Percentiles rank a stretch among this genome's conserved stretches.
phyloP scores from a whole-genome alignment of 163 green algal species.

The Botryococcus braunii region DNA sequence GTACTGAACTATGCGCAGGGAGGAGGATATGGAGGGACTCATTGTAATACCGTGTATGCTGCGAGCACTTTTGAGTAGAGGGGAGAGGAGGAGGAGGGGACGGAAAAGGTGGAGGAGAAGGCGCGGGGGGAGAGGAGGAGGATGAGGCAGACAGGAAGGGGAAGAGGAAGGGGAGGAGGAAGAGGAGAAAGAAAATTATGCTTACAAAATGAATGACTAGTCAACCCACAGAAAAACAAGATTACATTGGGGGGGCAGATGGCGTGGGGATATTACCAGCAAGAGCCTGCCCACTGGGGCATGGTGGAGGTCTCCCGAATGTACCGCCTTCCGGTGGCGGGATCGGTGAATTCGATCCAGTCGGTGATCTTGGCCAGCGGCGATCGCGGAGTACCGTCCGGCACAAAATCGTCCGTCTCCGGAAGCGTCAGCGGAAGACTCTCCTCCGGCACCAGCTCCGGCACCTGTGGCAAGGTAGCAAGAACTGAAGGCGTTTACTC shows the following conservation, averaged over 20 bases:
- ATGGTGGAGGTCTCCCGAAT: slow-evolving; percentile 93
- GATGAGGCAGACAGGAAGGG: too few species aligned
- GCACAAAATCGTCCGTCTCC: slow-evolving; percentile 83
- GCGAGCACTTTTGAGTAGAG: slow-evolving; percentile 1
- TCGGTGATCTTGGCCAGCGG: slow-evolving; percentile 74
- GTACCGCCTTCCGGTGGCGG: slow-evolving; percentile 34
- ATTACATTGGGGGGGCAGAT: too few species aligned
- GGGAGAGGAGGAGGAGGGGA: too few species aligned
- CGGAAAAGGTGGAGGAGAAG: too few species aligned
- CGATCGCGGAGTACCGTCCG: slow-evolving; percentile 68
- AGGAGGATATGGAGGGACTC: not conserved
- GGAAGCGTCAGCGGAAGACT: slow-evolving; percentile 84
- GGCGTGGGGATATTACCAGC: slow-evolving; percentile 23
- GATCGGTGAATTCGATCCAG: slow-evolving; percentile 82
- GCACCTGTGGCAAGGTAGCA: slow-evolving; percentile 20
- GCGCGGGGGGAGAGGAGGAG: too few species aligned
- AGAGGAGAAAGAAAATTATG: too few species aligned
- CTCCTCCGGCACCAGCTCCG: slow-evolving; percentile 60
- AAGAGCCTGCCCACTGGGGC: slow-evolving; percentile 92
- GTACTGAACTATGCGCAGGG: too few species aligned
- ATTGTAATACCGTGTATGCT: slow-evolving; percentile 27
- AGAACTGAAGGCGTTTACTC: too few species aligned
- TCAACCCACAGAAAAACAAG: too few species aligned
- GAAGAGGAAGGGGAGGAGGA: too few species aligned
- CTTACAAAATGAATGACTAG: too few species aligned